A percentile compares a stretch with the other conserved stretches of the same genome.
These are phyloP conservation scores for Euclidium syriacum DNA, from an alignment of 345 rosid species.

Conservation along the genomic window DNA sequence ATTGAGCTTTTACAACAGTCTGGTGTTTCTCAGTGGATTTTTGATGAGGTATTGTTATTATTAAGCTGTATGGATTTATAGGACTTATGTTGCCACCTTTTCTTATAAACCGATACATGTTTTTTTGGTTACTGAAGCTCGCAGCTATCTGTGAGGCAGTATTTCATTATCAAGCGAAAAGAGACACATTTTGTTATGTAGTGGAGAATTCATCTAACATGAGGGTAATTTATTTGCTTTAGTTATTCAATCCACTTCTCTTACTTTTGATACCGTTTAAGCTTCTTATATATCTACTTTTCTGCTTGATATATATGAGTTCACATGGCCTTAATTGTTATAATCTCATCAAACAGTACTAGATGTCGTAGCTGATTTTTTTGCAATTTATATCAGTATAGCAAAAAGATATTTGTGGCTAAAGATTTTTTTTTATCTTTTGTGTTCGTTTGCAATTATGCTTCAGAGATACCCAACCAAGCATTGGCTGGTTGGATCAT, in stretches of 20 bases:
- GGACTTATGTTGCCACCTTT: not conserved
- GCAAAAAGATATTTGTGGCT: too few species aligned
- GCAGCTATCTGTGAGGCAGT: conserved; percentile 63
- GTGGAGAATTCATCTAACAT: conserved; percentile 44
- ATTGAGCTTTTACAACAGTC: conserved; percentile 59
- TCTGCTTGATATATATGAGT: too few species aligned
- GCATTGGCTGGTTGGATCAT: conserved; percentile 81
- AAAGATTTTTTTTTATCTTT: not conserved
- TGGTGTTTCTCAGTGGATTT: conserved; percentile 81
- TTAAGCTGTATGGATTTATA: not conserved
- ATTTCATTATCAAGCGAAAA: conserved; percentile 84
- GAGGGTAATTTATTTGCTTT: conserved; percentile 43
- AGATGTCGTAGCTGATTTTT: too few species aligned
- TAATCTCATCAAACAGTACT: conserved; percentile 2
- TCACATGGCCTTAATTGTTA: not conserved
- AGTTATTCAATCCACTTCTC: not conserved
- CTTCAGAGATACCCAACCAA: conserved; percentile 63
- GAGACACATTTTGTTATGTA: conserved; percentile 50
- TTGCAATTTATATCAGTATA: too few species aligned
- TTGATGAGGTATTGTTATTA: conserved; percentile 68
- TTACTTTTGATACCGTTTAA: not conserved
- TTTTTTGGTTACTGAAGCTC: conserved; percentile 55
- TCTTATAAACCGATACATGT: too few species aligned
- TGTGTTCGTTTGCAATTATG: not conserved
- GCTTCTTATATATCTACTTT: not conserved